Percentiles rank a stretch among this genome's conserved stretches.
These are phyloP conservation scores for Aspergillus sparsus DNA, from an alignment of 495 filamentous ascomycete genomes.

Conservation along the genomic window DNA sequence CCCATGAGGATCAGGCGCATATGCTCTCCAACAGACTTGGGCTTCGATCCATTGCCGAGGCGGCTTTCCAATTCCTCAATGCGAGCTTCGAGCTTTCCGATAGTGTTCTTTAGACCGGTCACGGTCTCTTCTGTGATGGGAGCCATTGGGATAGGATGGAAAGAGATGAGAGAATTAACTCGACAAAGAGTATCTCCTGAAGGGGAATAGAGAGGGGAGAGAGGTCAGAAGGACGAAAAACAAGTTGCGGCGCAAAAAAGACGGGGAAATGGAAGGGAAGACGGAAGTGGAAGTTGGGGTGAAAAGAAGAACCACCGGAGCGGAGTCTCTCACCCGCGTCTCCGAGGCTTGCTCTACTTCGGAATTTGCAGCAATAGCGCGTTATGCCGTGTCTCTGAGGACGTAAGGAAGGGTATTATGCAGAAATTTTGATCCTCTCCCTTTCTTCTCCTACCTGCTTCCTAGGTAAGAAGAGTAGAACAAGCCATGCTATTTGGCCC, in stretches of 20 bases:
- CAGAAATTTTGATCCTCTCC: no score
- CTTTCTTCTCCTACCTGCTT: no score
- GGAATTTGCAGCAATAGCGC: neutral
- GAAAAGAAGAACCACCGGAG: constrained; percentile 30
- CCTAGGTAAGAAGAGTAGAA: no score
- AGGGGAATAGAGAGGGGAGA: constrained; percentile 6
- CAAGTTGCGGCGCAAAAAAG: constrained; percentile 19
- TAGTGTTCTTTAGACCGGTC: constrained; percentile 71
- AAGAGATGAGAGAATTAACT: constrained; percentile 34
- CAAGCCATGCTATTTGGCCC: no score
- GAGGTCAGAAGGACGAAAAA: constrained; percentile 13
- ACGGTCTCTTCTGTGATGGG: constrained; percentile 76
- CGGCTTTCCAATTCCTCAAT: constrained; percentile 74
- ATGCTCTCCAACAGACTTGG: constrained; percentile 53
- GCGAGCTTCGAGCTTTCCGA: constrained; percentile 80
- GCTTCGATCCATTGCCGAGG: constrained; percentile 54
- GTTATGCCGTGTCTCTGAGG: no score
- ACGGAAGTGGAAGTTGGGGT: constrained; percentile 32
- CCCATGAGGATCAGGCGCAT: constrained; percentile 98
- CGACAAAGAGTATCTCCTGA: constrained; percentile 21
- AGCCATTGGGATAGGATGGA: constrained; percentile 64
- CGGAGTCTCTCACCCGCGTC: constrained; percentile 31
- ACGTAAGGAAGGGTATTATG: no score
- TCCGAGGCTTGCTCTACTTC: constrained; percentile 23
- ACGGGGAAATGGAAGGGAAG: constrained; percentile 38